Base-by-base conservation (phyloP, 768 basidiomycete species). In the Russula ochroleuca region DNA sequence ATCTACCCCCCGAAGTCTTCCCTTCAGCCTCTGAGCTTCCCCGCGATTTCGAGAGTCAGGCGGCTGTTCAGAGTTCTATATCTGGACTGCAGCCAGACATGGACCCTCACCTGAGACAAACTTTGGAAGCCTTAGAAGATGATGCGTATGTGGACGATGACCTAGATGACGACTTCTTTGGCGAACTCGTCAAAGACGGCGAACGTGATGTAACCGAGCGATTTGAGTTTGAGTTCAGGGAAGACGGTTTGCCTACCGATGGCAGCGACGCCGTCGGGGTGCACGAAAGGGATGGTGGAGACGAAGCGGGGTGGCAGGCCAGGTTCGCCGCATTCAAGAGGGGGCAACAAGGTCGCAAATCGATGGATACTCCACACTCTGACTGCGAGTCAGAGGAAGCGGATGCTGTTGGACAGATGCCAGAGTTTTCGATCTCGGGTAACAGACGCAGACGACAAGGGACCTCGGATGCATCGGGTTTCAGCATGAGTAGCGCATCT, bases 401-500 rank as follows among this genome's bases (percentile, higher is more conserved):
- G 2, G 96, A 98, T 73, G 97, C 92, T 0, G 74, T 99, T 33
- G 85, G 86, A 0, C 83, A 82, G 3, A 75, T 98, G 10, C 89
- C 88, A 13, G 79, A 78, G 55, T 81, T 94, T 68, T 84, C 87
- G n/a, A 88, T 96, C 61, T 79, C 87, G 54, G 89, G 93, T 17
- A 87, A 88, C 6, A 87, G 85, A 62, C 85, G 85, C 76, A 82
- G 85, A 71, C 79, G 85, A 67, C 86, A 86, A 69, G 86, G 85
- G 3, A 79, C 85, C 0, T 93, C 90, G 56, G 89, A 93, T 66
- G 94, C 92, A 10, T 93, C 92, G 23, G 94, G 92, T 14, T 96
- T 96, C 79, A 92, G 90, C 72, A 98, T 99, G 94, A 96, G 91
- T 73, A 94, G 92, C 70, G 94, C 93, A 3, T 93, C 93, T 15